A percentile compares a stretch with the other conserved stretches of the same genome.
phyloP scores from a whole-genome alignment of 2,329 filamentous ascomycete species.

The Xylariales sp. region DNA sequence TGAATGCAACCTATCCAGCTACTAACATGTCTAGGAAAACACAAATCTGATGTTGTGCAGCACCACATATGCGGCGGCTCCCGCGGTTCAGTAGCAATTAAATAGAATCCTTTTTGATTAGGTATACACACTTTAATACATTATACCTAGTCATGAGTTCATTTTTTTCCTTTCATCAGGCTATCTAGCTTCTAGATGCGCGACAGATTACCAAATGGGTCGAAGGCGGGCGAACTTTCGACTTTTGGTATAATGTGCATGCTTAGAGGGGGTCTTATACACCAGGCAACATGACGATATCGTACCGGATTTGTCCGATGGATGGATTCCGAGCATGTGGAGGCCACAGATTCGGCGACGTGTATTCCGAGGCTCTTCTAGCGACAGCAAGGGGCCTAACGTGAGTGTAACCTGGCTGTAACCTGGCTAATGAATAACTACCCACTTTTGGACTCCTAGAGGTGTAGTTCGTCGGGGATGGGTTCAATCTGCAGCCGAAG shows the following conservation, averaged over 20 bases:
- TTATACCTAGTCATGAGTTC: conserved; percentile 10
- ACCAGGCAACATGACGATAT: conserved; percentile 7
- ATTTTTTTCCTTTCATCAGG: conserved; percentile 6
- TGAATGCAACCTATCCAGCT: conserved; percentile 24
- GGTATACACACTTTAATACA: neutral
- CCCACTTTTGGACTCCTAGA: conserved; percentile 16
- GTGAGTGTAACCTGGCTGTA: conserved; percentile 34
- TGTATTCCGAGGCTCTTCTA: conserved; percentile 44
- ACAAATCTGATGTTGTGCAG: conserved; percentile 44
- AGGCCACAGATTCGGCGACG: conserved; percentile 44
- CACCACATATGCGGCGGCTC: conserved; percentile 13
- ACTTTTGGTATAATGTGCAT: conserved; percentile 11
- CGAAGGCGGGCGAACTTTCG: conserved; percentile 10
- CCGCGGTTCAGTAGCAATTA: neutral
- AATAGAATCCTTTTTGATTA: neutral
- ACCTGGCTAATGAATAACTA: conserved; percentile 31
- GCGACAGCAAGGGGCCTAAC: conserved; percentile 19
- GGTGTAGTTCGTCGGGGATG: conserved; percentile 28
- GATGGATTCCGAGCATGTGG: conserved; percentile 35
- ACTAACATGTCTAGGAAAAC: conserved; percentile 48
- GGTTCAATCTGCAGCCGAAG: conserved; percentile 35
- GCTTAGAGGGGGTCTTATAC: conserved; percentile 16
- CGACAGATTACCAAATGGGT: conserved; percentile 9
- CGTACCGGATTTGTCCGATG: conserved; percentile 33
- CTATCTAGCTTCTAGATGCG: conserved; percentile 17